Evolutionary conservation across 176 grass and related monocot species (phyloP).

Genomic region (Saccharum officinarum): DNA sequence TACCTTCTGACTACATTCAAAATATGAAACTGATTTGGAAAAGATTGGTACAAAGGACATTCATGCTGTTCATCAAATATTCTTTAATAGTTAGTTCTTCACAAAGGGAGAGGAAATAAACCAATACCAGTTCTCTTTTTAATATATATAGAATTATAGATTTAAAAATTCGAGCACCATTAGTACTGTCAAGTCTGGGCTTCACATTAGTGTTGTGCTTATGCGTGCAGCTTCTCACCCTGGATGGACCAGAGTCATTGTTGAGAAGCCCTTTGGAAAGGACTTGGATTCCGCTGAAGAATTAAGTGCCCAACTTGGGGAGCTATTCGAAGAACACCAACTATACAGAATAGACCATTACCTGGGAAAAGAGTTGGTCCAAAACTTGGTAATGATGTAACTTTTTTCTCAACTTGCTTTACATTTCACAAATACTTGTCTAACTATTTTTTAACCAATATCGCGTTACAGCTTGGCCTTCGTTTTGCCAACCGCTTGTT

Average conservation of each 20-base stretch:
- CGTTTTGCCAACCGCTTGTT: constrained; percentile 94
- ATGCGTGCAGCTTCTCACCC: constrained; percentile 53
- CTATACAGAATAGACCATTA: constrained; percentile 96
- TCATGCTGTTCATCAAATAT: background rate
- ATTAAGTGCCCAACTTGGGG: constrained; percentile 80
- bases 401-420: constrained; percentile 30
- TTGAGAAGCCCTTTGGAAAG: constrained; percentile 96
- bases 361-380: constrained; percentile 94
- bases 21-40: background rate
- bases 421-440: background rate
- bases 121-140: background rate
- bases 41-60: background rate
- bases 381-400: constrained; percentile 76
- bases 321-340: constrained; percentile 84
- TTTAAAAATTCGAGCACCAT: background rate
- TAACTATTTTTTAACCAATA: constrained; percentile 38
- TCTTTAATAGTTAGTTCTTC: background rate
- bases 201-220: constrained; percentile 32
- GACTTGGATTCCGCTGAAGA: constrained; percentile 88
- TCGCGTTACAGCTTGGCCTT: constrained; percentile 74
- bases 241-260: constrained; percentile 92
- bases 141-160: background rate
- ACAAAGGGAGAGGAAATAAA: background rate
- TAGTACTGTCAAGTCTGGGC: constrained; percentile 14
- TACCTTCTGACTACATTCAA: constrained; percentile 2